phyloP scores from a whole-genome alignment of 805 yeast genomes.

The Nakazawaea holstii region DNA sequence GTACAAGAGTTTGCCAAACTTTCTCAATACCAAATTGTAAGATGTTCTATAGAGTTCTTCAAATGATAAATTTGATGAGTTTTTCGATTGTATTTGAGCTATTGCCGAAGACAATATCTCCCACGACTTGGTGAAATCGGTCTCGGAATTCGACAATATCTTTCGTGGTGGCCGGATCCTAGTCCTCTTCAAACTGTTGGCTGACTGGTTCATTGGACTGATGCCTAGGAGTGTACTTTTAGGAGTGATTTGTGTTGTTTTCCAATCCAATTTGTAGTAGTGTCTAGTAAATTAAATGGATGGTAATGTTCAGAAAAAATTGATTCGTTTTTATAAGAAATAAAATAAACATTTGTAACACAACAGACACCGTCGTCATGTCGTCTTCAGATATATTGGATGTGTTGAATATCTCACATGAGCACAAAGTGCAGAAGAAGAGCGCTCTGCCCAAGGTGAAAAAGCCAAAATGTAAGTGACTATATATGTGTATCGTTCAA shows the following conservation, averaged over 20 bases:
- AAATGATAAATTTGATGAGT: slow-evolving; percentile 71
- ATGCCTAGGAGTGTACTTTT: too few species aligned
- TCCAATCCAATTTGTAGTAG: too few species aligned
- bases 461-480: slow-evolving; percentile 21
- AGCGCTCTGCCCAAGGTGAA: slow-evolving; percentile 25
- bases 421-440: slow-evolving; percentile 35
- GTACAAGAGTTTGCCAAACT: slow-evolving; percentile 61
- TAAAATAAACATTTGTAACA: background rate
- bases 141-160: slow-evolving; percentile 26
- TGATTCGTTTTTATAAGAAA: background rate
- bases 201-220: slow-evolving; percentile 6
- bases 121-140: slow-evolving; percentile 70
- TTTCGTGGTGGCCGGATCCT: slow-evolving; percentile 66
- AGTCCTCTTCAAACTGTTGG: slow-evolving; percentile 31
- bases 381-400: slow-evolving; percentile 62
- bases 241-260: too few species aligned
- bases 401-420: slow-evolving; percentile 57
- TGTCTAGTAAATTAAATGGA: background rate
- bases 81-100: slow-evolving; percentile 60
- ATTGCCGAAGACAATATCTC: slow-evolving; percentile 59
- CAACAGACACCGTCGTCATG: background rate
- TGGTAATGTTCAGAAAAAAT: background rate
- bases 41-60: slow-evolving; percentile 80
- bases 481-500: background rate
- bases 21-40: slow-evolving; percentile 67